phyloP scores from a whole-genome alignment of 345 rosid genomes.

The Ceriops decandra region DNA sequence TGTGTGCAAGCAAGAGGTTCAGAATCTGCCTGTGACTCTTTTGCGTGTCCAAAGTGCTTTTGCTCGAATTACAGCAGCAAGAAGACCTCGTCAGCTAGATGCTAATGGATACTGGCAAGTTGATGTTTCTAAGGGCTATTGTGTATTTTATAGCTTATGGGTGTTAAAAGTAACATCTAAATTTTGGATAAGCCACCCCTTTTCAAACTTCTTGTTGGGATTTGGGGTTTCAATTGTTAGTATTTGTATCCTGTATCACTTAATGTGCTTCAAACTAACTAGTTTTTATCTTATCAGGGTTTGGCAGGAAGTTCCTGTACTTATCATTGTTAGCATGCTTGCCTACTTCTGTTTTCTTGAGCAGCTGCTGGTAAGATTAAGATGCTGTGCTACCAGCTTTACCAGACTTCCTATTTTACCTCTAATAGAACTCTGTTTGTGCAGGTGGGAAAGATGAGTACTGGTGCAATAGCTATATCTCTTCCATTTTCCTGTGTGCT shows the following conservation, averaged over 20 bases:
- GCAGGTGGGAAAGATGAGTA: conserved; percentile 79
- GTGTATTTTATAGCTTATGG: neutral
- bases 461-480: conserved; percentile 79
- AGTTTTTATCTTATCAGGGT: conserved; percentile 41
- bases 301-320: conserved; percentile 90
- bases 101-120: conserved; percentile 45
- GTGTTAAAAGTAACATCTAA: neutral
- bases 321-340: conserved; percentile 82
- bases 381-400: neutral
- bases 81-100: conserved; percentile 32
- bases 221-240: neutral
- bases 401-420: neutral
- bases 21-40: conserved; percentile 82
- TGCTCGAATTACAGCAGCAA: conserved; percentile 30
- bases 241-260: neutral
- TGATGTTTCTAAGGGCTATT: neutral
- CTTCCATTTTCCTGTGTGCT: conserved; percentile 86
- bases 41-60: conserved; percentile 60
- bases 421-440: conserved; percentile 1
- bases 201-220: neutral
- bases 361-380: conserved; percentile 70
- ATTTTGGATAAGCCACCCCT: neutral
- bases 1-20: conserved; percentile 84
- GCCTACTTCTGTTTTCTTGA: conserved; percentile 93
- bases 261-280: conserved; percentile 8